Base-by-base conservation (phyloP, 106 monocot species). In the Cymbidium sinense region DNA sequence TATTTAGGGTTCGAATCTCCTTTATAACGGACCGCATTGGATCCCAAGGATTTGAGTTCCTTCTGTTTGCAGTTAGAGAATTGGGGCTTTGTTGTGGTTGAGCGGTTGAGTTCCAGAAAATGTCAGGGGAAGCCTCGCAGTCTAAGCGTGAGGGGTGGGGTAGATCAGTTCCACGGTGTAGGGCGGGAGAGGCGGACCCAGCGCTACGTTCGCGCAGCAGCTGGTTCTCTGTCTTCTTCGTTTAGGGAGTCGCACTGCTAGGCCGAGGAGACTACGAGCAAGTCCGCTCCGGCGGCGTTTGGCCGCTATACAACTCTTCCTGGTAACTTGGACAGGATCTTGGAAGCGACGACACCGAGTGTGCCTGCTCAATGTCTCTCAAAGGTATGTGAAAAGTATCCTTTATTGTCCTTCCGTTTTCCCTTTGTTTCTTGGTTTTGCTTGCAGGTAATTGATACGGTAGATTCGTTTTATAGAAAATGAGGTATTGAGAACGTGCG, bases 311-410 rank as follows among this genome's bases (percentile, higher is more conserved):
- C 52, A 4, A 18, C 34, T 52, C 7, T 34, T 19, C 70, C 77
- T 2, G 51, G 91, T 69, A 95, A 91, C 77, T 79, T 95, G 23
- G 84, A 89, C 35, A 82, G 89, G 79, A 91, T 95, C 81, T 71
- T 95, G 86, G 76, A 83, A 33, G 81, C 84, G 39, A 89, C 86
- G 34, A 86, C 80, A 8, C 95, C 95, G 11, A 70, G 75, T 17
- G 81, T 94, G 19, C 80, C 86, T 12, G 87, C 84, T 2, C 86
- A 79, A 50, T 86, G 77, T 55, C 41, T 82, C 7, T 84, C 94
- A 3, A 89, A 94, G 87, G 94, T 84, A 43, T 47, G 27, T 20
- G 6, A 39, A 37, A 15, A 27, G 34, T 61, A 23, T 29, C 37
- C 2, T 55, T 61, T 33, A 13, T 20, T 25, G 71, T 51, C 47